A percentile compares a stretch with the other conserved stretches of the same genome.
Conservation (phyloP, 192 early-diverging fungal genomes). For the Backusella psychrophila region DNA sequence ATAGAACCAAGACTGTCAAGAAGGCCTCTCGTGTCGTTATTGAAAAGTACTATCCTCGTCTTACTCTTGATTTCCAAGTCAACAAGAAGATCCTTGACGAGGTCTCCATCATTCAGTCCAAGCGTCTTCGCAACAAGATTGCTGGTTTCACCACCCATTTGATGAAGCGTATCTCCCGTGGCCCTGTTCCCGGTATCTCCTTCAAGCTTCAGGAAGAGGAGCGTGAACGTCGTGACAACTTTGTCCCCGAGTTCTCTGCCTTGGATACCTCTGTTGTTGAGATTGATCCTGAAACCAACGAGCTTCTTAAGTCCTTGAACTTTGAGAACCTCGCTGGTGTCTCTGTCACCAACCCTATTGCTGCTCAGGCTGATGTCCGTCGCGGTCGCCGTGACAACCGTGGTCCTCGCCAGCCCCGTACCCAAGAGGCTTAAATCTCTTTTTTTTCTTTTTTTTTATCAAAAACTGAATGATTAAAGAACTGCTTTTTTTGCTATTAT, state of each 20-base stretch:
- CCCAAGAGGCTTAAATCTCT: conserved; percentile 16
- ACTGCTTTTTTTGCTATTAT: background rate
- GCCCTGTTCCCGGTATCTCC: conserved; percentile 99
- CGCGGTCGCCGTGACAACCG: conserved; percentile 21
- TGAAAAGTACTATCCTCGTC: conserved; percentile 99
- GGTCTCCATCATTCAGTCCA: conserved; percentile 96
- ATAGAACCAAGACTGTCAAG: conserved; percentile 79
- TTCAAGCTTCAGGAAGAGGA: conserved; percentile 99
- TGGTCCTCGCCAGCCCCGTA: conserved; percentile 22
- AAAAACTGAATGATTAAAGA: background rate
- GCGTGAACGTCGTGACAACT: conserved; percentile 99
- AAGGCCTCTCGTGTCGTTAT: conserved; percentile 99
- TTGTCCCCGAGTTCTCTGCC: conserved; percentile 98
- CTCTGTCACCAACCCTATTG: conserved; percentile 55
- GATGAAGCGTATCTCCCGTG: conserved; percentile 99
- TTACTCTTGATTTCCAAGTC: conserved; percentile 99
- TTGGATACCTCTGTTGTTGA: conserved; percentile 88
- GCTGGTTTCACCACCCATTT: conserved; percentile 99
- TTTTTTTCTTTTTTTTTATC: background rate
- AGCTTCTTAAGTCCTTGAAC: conserved; percentile 94
- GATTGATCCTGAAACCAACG: conserved; percentile 92
- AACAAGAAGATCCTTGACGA: conserved; percentile 99
- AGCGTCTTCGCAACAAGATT: conserved; percentile 99
- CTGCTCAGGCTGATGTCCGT: conserved; percentile 33
- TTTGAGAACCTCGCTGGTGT: conserved; percentile 91